Base-by-base conservation (phyloP, 345 rosid species). In the Brassica carinata region DNA sequence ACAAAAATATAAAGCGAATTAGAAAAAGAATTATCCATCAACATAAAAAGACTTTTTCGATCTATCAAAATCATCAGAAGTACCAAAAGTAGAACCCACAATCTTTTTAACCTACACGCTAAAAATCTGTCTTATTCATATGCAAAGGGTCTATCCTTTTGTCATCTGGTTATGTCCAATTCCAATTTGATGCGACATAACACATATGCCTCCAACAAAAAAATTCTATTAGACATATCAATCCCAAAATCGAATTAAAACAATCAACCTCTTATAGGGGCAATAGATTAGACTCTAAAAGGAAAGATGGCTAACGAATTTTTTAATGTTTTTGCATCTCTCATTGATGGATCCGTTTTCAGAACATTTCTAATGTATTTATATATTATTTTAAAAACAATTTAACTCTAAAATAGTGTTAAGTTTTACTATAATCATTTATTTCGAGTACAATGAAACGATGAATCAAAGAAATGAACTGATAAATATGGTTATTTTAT, bases 21-120 rank as follows among this genome's bases (percentile, higher is more conserved):
- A 61, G n/a, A 61, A 62, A 59, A 69, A 61, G 14, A 3, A 59
- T 69, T 61, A 69, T 9, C 72, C 62, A 71, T 71, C 57, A 70
- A 71, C 69, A 14, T 36, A 57, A 29, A 78, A 67, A 43, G 77
- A 18, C 38, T 13, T 13, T 38, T 58, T 29, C 68, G 77, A 73
- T 30, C 69, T 57, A 79, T 79, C 82, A 58, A 57, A 67, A 73
- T 67, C 77, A 79, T 13, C 67, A 73, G 73, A 73, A 73, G 7
- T 72, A 43, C 68, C 63, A 79, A 73, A 73, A 79, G 77, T 73
- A 79, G 82, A 79, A 79, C 82, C 82, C 77, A 79, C 82, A 68
- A 74, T 68, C 79, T 68, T 75, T 80, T 51, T 74, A 80, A 75
- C 79, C 69, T 64, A 75, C 71, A 75, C 83, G 78, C 79, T 74